Base-by-base conservation (phyloP, 106 monocot species). In the Acanthochlamys bracteata region DNA sequence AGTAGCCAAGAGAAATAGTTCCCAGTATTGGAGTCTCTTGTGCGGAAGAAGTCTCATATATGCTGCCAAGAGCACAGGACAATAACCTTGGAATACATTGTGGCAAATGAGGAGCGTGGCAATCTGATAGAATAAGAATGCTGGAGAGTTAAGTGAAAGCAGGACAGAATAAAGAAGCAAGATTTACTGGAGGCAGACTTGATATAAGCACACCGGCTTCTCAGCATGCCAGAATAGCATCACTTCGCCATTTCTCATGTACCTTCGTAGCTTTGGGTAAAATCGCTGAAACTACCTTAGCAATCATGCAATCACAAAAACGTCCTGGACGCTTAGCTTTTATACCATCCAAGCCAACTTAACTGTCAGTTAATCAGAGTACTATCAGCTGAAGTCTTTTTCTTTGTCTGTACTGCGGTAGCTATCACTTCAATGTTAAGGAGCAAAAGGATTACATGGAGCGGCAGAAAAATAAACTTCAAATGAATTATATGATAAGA, bases 21-120 rank as follows among this genome's bases (percentile, higher is more conserved):
- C 6, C 33, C 1, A 33, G 33, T 33, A 33, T 6, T 33, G 33
- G 33, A 33, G 6, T 33, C 33, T 33, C 4, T 33, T 33, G 33
- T 33, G 33, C 33, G 6, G 6, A 33, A 33, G 33, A 33, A n/a
- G n/a, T n/a, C n/a, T 33, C 33, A 33, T 33, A 33, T 33, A n/a
- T 33, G 33, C 6, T 33, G 4, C 33, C 33, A 74, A 84, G 71
- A 43, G 72, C 17, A 49, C 13, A 43, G 70, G 79, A 68, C 91
- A 92, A 45, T 81, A 79, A 17, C 10, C 20, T 65, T 73, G 80
- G 78, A 14, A 86, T 71, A 25, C 83, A 24, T 77, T 74, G 79
- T 63, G 91, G 81, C 61, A 92, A 83, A 19, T 81, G 81, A n/a
- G 91, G 86, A 56, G 69, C 79, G 55, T 81, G 45, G 10, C 71